Base-by-base conservation (phyloP, 1,284 basidiomycete species). In the Apiotrichum siamense region DNA sequence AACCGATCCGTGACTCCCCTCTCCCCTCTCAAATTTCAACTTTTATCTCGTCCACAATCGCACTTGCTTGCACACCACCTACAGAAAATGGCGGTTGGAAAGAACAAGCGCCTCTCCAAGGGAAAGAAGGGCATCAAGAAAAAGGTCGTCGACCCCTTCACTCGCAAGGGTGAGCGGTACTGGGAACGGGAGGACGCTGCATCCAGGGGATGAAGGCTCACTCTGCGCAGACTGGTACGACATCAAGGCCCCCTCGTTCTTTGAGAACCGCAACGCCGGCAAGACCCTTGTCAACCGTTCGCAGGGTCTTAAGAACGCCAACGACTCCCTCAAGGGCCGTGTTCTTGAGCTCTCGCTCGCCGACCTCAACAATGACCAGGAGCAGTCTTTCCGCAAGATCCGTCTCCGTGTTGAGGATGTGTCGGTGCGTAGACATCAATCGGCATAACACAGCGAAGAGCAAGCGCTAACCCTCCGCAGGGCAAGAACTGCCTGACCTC, bases 41-140 rank as follows among this genome's bases (percentile, higher is more conserved):
- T 29, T 27, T 29, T 32, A 13, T 21, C 33, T 38, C 53, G 21
- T 23, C 33, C 36, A 12, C 33, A 38, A 13, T 13, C 24, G 15
- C 23, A 40, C 24, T 12, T 31, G n/a, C n/a, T n/a, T n/a, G n/a
- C n/a, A n/a, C n/a, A n/a, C n/a, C n/a, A n/a, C n/a, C n/a, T 21
- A n/a, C 25, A 52, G 51, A 53, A 57, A 57, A 92, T 92, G 89
- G 89, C 90, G 75, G 87, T 93, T 78, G 89, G 89, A 74, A 92
- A 93, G 88, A 97, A 97, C 81, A 98, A 98, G 81, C 87, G 94
- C 77, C 85, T 97, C 70, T 94, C 91, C 52, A 98, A 98, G 82
- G 93, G 94, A 73, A 97, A 97, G 85, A 97, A 97, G 83, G 92
- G 93, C 76, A 85, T 96, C 81, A 96, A 97, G 82, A 96, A 97